Evolutionary conservation across 768 basidiomycete species (phyloP).

Genomic region (Podaxis rugospora): DNA sequence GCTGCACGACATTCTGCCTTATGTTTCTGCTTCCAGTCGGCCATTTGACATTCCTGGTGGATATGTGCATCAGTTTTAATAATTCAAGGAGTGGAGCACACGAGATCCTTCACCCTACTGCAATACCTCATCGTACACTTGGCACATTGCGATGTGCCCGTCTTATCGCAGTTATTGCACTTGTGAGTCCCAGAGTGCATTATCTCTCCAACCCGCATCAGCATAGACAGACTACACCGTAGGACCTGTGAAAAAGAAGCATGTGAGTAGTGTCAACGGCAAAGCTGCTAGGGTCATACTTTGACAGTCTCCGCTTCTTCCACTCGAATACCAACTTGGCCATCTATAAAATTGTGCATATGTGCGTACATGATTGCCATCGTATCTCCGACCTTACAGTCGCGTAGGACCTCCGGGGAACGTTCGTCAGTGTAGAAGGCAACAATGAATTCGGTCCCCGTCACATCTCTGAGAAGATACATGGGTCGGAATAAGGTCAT

Average conservation of each 20-base stretch:
- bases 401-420: conserved; percentile 7
- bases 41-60: conserved; percentile 14
- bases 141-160: conserved; percentile 13
- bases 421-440: conserved; percentile 20
- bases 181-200: neutral
- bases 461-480: conserved; percentile 23
- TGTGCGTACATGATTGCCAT: conserved; percentile 27
- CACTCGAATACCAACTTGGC: conserved; percentile 22
- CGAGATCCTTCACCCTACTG: conserved; percentile 11
- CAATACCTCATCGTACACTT: conserved; percentile 18
- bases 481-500: conserved; percentile 18
- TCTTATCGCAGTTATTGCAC: conserved; percentile 15
- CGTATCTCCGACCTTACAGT: conserved; percentile 16
- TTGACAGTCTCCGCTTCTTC: conserved; percentile 21
- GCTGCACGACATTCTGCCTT: conserved; percentile 21
- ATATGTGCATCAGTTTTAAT: neutral
- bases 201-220: conserved; percentile 18
- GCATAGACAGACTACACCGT: conserved; percentile 18
- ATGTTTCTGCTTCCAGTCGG: conserved; percentile 20
- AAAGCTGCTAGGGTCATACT: conserved; percentile 10
- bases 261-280: neutral
- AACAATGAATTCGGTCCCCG: conserved; percentile 17
- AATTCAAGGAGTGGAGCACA: neutral
- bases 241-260: neutral
- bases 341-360: conserved; percentile 22